These are phyloP conservation scores for Calendula officinalis DNA, from an alignment of 129 eudicot genomes.

Conservation along the genomic window DNA sequence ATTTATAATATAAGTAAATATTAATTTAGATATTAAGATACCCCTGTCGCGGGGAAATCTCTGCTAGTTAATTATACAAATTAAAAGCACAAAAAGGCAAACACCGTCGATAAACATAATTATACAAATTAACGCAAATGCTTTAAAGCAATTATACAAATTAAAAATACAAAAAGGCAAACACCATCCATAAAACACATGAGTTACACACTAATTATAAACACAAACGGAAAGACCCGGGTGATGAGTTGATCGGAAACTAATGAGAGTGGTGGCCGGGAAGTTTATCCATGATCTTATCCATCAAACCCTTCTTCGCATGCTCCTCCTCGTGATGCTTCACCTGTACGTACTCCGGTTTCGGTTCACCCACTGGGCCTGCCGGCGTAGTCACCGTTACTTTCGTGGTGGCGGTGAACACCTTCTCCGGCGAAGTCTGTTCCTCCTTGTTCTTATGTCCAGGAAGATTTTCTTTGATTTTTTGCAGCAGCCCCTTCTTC, in stretches of 20 bases:
- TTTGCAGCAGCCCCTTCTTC: slow-evolving; percentile 68
- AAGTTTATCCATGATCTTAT: slow-evolving; percentile 67
- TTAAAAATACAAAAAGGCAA: no score
- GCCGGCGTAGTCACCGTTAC: slow-evolving; percentile 33
- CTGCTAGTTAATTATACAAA: no score
- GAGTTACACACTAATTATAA: no score
- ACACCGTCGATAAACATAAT: no score
- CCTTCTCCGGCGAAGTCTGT: slow-evolving; percentile 11
- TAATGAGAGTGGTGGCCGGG: slow-evolving; percentile 59
- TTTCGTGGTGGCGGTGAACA: slow-evolving; percentile 30
- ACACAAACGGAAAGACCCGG: no score
- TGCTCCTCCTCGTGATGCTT: slow-evolving; percentile 61
- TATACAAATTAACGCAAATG: no score
- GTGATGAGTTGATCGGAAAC: slow-evolving; percentile 23
- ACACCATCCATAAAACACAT: no score
- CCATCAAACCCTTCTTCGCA: slow-evolving; percentile 67
- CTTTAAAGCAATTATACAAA: no score
- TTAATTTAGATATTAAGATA: no score
- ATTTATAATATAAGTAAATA: no score
- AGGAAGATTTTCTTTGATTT: slow-evolving; percentile 73
- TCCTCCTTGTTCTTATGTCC: slow-evolving; percentile 48
- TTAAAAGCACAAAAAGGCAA: no score
- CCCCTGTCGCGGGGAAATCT: no score
- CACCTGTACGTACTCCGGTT: slow-evolving; percentile 21
- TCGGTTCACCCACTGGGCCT: slow-evolving; percentile 24